Conservation (phyloP, 2,329 filamentous ascomycete genomes). For the Calonectria fujianensis region DNA sequence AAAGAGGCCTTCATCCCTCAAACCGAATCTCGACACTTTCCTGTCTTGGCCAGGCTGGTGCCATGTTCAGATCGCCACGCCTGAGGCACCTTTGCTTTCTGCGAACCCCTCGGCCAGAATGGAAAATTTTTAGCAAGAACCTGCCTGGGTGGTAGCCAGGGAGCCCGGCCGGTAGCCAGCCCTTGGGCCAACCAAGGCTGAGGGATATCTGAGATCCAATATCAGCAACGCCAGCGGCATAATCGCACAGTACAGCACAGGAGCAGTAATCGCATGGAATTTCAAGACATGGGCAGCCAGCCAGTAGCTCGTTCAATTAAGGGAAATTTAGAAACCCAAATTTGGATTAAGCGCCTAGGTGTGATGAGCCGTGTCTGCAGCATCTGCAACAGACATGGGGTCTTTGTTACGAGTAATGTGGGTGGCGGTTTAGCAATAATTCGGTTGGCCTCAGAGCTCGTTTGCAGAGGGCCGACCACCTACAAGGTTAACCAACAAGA, state of each 20-base stretch:
- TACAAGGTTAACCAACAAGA: constrained; percentile 24
- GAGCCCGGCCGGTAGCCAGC: constrained; percentile 7
- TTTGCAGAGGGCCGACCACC: constrained; percentile 38
- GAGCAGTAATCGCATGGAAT: constrained; percentile 1
- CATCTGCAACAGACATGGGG: constrained; percentile 11
- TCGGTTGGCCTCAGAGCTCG: constrained; percentile 17
- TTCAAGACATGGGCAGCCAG: constrained; percentile 1
- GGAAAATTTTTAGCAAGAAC: constrained; percentile 25
- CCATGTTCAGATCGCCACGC: constrained; percentile 16
- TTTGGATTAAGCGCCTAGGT: constrained; percentile 9
- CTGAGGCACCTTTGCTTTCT: constrained; percentile 42
- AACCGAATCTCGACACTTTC: background rate
- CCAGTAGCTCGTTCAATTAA: background rate
- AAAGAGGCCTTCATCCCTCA: background rate
- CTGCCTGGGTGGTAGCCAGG: constrained; percentile 6
- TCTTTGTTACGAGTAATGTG: constrained; percentile 12
- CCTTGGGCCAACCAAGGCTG: constrained; percentile 35
- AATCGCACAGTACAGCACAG: constrained; percentile 20
- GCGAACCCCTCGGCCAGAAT: constrained; percentile 37
- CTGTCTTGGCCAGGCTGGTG: constrained; percentile 6
- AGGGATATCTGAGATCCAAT: constrained; percentile 37
- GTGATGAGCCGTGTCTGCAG: constrained; percentile 10
- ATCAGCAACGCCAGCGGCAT: constrained; percentile 18
- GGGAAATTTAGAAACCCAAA: constrained; percentile 7
- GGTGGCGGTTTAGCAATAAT: constrained; percentile 22